Evolutionary conservation across 1,284 basidiomycete genomes (phyloP).

Genomic region (Ceratobasidium sp.): DNA sequence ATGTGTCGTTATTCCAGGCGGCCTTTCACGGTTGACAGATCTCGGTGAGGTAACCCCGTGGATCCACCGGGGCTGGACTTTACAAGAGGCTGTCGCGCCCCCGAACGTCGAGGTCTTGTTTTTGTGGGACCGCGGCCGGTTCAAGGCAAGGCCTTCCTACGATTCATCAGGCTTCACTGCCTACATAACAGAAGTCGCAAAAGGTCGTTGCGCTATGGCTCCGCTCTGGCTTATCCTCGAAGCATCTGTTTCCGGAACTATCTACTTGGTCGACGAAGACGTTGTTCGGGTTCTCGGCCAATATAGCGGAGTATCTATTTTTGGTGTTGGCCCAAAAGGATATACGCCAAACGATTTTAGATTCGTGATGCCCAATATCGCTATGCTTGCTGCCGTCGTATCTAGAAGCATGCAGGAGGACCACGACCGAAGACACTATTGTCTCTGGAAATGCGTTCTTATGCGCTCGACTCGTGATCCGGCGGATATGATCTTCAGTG

Average conservation of each 20-base stretch:
- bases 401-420: background rate
- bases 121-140: background rate
- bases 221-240: constrained; percentile 9
- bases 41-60: constrained; percentile 6
- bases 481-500: constrained; percentile 17
- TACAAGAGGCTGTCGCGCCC: constrained; percentile 16
- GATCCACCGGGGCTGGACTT: constrained; percentile 25
- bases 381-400: background rate
- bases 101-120: constrained; percentile 14
- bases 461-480: constrained; percentile 17
- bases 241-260: background rate
- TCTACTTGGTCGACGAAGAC: background rate
- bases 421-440: background rate
- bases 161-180: background rate
- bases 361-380: background rate
- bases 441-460: constrained; percentile 8
- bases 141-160: background rate
- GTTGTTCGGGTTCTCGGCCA: background rate
- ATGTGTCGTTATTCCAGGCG: background rate
- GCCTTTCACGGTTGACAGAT: background rate
- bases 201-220: constrained; percentile 9
- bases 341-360: background rate
- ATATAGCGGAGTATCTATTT: constrained; percentile 1
- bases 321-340: background rate
- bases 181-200: background rate